Conservation (phyloP, 129 eudicot species). For the Logfia minima region DNA sequence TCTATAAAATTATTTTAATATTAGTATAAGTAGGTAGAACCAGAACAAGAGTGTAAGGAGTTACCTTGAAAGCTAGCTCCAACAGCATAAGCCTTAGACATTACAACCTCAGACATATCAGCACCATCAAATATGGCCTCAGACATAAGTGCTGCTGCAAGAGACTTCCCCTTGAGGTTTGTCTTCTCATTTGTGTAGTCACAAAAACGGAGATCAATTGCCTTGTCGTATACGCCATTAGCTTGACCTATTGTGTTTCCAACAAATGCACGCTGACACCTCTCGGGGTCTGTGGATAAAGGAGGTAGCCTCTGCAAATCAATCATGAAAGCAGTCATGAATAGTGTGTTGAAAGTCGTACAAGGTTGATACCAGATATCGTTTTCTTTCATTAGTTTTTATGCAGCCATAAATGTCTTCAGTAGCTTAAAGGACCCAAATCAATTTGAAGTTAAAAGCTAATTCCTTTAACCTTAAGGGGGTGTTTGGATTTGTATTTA, state of each 20-base stretch:
- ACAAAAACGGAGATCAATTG: slow-evolving; percentile 92
- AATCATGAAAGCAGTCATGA: slow-evolving; percentile 9
- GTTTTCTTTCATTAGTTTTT: too few species aligned
- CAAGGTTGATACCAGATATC: too few species aligned
- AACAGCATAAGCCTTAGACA: slow-evolving; percentile 99
- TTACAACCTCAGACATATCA: slow-evolving; percentile 93
- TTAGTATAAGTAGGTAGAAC: background rate
- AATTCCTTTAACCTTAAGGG: too few species aligned
- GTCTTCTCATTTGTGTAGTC: slow-evolving; percentile 89
- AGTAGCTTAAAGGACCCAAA: too few species aligned
- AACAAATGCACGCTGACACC: slow-evolving; percentile 89
- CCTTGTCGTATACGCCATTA: slow-evolving; percentile 91
- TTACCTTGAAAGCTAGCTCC: slow-evolving; percentile 95
- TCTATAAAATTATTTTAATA: background rate
- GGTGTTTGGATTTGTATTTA: too few species aligned
- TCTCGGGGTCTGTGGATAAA: slow-evolving; percentile 76
- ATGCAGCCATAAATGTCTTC: too few species aligned
- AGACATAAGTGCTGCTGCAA: slow-evolving; percentile 95
- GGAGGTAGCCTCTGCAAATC: slow-evolving; percentile 88
- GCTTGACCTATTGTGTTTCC: slow-evolving; percentile 99
- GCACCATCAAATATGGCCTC: slow-evolving; percentile 98
- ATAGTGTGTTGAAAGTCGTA: background rate
- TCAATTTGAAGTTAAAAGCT: too few species aligned
- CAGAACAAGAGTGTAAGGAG: background rate
- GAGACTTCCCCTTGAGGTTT: slow-evolving; percentile 91